A percentile compares a stretch with the other conserved stretches of the same genome.
Evolutionary conservation across 2,329 filamentous ascomycete genomes (phyloP).

Genomic region (Verticillium nonalfalfae): DNA sequence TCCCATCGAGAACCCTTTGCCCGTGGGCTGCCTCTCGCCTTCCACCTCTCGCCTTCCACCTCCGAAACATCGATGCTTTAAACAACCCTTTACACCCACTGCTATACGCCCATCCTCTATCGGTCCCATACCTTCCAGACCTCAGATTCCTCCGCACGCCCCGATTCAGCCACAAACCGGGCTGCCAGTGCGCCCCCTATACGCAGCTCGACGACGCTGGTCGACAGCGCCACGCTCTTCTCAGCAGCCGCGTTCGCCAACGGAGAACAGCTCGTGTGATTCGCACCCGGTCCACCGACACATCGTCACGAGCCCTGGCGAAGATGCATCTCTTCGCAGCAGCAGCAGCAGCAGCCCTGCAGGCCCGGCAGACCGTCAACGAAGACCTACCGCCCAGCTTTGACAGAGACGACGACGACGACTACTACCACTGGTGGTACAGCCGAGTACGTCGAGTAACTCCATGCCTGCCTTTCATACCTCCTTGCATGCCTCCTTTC

Average conservation of each 20-base stretch:
- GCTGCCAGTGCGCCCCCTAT: no score
- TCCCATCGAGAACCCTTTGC: not conserved
- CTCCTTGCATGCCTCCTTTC: no score
- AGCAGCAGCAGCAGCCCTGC: not conserved
- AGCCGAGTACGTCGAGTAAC: slow-evolving; percentile 12
- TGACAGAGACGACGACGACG: slow-evolving; percentile 6
- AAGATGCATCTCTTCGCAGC: no score
- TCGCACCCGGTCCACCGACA: not conserved
- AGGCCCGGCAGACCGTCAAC: slow-evolving; percentile 5
- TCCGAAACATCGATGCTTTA: not conserved
- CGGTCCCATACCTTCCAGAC: not conserved
- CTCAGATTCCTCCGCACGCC: not conserved
- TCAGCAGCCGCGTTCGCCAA: not conserved
- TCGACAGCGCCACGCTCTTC: not conserved
- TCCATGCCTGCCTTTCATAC: no score
- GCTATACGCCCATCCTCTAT: not conserved
- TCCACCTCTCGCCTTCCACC: no score
- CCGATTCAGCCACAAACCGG: not conserved
- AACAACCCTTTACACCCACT: not conserved
- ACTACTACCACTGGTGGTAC: slow-evolving; percentile 19
- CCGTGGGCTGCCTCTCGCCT: not conserved
- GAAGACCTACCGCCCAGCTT: slow-evolving; percentile 1
- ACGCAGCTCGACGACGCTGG: no score
- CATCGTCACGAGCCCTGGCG: not conserved
- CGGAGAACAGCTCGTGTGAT: not conserved